These are phyloP conservation scores for Quercus cerris DNA, from an alignment of 306 rosid genomes.

Conservation along the genomic window DNA sequence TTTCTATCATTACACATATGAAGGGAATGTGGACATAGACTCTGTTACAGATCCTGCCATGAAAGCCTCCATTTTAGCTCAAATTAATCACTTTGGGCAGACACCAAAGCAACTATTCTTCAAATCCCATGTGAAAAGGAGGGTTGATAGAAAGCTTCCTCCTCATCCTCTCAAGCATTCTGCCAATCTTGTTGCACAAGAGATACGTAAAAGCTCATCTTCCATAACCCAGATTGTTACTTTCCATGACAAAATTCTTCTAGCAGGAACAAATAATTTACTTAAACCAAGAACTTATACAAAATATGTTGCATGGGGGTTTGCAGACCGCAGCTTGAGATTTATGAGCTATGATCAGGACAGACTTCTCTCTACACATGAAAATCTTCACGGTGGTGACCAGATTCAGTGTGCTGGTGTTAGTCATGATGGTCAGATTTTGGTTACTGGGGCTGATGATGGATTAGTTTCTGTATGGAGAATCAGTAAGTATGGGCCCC, in stretches of 20 bases:
- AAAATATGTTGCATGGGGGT: conserved; percentile 95
- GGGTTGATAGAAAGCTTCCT: conserved; percentile 70
- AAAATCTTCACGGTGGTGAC: conserved; percentile 89
- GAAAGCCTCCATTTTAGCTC: conserved; percentile 99
- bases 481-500: conserved; percentile 63
- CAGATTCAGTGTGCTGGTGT: conserved; percentile 84
- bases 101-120: conserved; percentile 95
- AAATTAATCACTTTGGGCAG: conserved; percentile 99
- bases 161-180: conserved; percentile 96
- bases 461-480: conserved; percentile 96
- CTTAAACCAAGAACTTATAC: conserved; percentile 94
- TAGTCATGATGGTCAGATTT: conserved; percentile 84
- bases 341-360: conserved; percentile 93
- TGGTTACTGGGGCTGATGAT: conserved; percentile 97
- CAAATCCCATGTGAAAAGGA: conserved; percentile 86
- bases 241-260: conserved; percentile 75
- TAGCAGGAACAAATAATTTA: conserved; percentile 66
- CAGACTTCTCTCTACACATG: conserved; percentile 90
- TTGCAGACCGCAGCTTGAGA: conserved; percentile 94
- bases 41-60: conserved; percentile 95
- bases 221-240: conserved; percentile 84
- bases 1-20: conserved; percentile 95
- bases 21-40: conserved; percentile 98
- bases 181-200: conserved; percentile 65
- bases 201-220: conserved; percentile 73